Evolutionary conservation across 257 asterid species (phyloP).

Genomic region (Solanum microdontum): DNA sequence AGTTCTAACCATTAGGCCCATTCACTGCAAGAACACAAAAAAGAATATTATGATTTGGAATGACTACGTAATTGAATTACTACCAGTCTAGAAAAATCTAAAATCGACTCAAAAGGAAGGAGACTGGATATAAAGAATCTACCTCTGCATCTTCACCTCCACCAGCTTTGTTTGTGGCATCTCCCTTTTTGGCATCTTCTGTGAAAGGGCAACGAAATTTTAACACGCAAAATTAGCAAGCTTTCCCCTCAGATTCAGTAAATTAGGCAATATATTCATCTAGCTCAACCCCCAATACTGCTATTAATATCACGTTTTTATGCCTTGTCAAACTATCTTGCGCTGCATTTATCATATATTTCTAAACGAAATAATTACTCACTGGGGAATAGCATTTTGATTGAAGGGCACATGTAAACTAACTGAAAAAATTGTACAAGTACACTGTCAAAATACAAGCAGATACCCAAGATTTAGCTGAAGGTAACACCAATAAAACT

Average conservation of each 20-base stretch:
- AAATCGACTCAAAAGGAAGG: not conserved
- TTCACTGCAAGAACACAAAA: slow-evolving; percentile 38
- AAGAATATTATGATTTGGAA: not conserved
- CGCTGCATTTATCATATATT: not conserved
- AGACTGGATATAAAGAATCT: slow-evolving; percentile 2
- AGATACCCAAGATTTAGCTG: not conserved
- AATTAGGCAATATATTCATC: not conserved
- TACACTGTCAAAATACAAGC: not conserved
- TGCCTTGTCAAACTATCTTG: not conserved
- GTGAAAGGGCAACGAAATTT: slow-evolving; percentile 8
- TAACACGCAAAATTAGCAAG: not conserved
- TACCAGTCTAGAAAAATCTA: not conserved
- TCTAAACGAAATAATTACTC: not conserved
- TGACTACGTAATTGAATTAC: not conserved
- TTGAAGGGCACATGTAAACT: not conserved
- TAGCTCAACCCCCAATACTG: not conserved
- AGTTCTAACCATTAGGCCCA: slow-evolving; percentile 12
- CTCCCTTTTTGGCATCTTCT: slow-evolving; percentile 55
- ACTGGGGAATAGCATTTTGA: not conserved
- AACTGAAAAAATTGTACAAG: not conserved
- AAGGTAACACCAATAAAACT: not conserved
- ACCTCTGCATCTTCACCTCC: slow-evolving; percentile 62
- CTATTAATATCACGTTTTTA: not conserved
- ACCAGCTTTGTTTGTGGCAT: slow-evolving; percentile 40
- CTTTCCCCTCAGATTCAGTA: not conserved